Base-by-base conservation (phyloP, 2,329 filamentous ascomycete species). In the Colletotrichum somersetense region DNA sequence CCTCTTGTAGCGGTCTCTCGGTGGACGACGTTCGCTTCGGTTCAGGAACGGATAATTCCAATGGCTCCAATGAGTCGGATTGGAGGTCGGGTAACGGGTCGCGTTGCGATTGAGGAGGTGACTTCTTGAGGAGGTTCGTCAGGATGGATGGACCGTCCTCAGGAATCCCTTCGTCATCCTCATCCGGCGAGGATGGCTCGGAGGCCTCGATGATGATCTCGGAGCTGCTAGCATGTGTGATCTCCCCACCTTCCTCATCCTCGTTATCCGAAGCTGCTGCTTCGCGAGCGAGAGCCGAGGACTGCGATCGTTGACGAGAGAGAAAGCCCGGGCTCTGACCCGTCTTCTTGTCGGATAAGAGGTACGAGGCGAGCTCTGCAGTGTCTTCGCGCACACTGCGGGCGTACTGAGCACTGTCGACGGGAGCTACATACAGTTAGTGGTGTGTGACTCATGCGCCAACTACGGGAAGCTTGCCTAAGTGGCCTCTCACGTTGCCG, bases 351-450 rank as follows among this genome's bases (percentile, higher is more conserved):
- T 93, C 90, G 50, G 91, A 91, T 38, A 97, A 87, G 62, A 94
- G 91, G 79, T 95, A 94, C 23, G 90, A 94, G 55, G 95, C 95
- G 68, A 97, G 86, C 81, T 97, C 94, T 63, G 94, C 93, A 2
- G 95, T 97, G 79, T 96, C 92, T 81, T 96, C 92, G 74, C 95
- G 92, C 52, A 97, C 92, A 75, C 91, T 93, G 71, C 91, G 90
- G 44, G 93, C 92, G 80, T 93, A 93, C 76, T 93, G 89, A 23
- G 90, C 88, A 76, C 89, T 92, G 78, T 96, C 93, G 81, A 89
- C 79, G 23, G 87, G 86, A 50, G 83, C 86, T 62, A 53, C 30
- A 48, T 14, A 30, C n/a, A 12, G 50, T 71, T 42, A 58, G 55
- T 26, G 42, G 52, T 38, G 38, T 30, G 38, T 50, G 69, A 55